phyloP scores from a whole-genome alignment of 495 filamentous ascomycete genomes.

The Sporormia fimetaria region DNA sequence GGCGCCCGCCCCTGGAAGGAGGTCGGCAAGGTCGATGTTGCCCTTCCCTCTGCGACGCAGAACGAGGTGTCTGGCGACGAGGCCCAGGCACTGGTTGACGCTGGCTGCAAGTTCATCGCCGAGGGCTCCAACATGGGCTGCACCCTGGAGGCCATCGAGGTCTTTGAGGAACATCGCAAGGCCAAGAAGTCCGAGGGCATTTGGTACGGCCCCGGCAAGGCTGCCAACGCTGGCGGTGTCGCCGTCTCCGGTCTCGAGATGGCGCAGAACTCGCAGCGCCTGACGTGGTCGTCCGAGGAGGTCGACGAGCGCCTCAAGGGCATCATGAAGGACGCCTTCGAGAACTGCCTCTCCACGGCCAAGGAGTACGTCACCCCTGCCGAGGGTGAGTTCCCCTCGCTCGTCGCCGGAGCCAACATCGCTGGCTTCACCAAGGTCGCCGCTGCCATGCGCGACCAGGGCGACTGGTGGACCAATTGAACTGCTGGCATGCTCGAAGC shows the following conservation, averaged over 20 bases:
- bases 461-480: constrained; percentile 95
- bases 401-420: constrained; percentile 92
- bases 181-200: constrained; percentile 60
- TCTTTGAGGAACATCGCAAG: constrained; percentile 75
- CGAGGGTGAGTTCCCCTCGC: constrained; percentile 74
- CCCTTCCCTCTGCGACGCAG: constrained; percentile 87
- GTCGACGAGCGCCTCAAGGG: constrained; percentile 84
- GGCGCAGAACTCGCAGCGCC: constrained; percentile 88
- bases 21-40: constrained; percentile 78
- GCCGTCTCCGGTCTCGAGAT: constrained; percentile 97
- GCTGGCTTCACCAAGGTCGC: constrained; percentile 96
- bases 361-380: constrained; percentile 67
- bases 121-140: constrained; percentile 99
- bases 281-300: constrained; percentile 77
- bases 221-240: constrained; percentile 94
- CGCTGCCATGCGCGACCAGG: constrained; percentile 87
- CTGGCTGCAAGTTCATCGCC: constrained; percentile 75
- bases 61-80: constrained; percentile 92
- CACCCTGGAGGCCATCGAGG: constrained; percentile 87
- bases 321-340: constrained; percentile 93
- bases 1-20: constrained; percentile 87
- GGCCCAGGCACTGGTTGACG: constrained; percentile 65
- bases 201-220: constrained; percentile 96
- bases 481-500: no score
- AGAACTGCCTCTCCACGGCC: constrained; percentile 80